Base-by-base conservation (phyloP, 768 basidiomycete species). In the Cyclocybe cylindracea region DNA sequence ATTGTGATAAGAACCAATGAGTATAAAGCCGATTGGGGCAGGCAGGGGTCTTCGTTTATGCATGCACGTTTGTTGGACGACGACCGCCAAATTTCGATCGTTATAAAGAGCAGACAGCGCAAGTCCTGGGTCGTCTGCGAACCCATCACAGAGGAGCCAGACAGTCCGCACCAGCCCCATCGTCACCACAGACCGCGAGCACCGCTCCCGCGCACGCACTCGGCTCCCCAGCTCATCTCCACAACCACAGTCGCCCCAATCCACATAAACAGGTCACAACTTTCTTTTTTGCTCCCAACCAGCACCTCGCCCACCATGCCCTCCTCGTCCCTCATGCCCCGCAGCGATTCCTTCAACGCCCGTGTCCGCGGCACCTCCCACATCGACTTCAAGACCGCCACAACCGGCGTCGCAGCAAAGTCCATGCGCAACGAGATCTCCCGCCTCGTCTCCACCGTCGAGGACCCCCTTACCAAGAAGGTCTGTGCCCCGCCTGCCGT, bases 371-470 rank as follows among this genome's bases (percentile, higher is more conserved):
- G 89, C 59, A 83, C 85, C 48, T 85, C 82, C 60, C 88, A 91
- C 69, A 86, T 91, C 76, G 90, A 98, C 75, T 96, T 96, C 85
- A 94, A 95, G 79, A 95, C 93, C n/a, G 96, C 96, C 57, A 95
- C 85, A 46, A 94, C 93, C 48, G 93, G 92, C 59, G 87, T 94
- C 58, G 89, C 91, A 24, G 89, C 91, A 60, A 98, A 97, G 78
- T 80, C 94, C 50, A 98, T 98, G 96, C 87, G 94, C 78, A 97
- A 98, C 69, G 97, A 98, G 78, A 88, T 99, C 74, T 89, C 89
- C 70, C 84, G 84, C 66, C 90, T 99, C 80, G 93, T 98, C 65
- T 77, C 80, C 67, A 87, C 87, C 55, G 90, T 96, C 66, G 78
- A 84, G 57, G 91, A 98, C 58, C 79, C 83, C 31, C 67, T 78